These are phyloP conservation scores for Berkeleyomyces rouxiae DNA, from an alignment of 2,329 filamentous ascomycete species.

Conservation along the genomic window DNA sequence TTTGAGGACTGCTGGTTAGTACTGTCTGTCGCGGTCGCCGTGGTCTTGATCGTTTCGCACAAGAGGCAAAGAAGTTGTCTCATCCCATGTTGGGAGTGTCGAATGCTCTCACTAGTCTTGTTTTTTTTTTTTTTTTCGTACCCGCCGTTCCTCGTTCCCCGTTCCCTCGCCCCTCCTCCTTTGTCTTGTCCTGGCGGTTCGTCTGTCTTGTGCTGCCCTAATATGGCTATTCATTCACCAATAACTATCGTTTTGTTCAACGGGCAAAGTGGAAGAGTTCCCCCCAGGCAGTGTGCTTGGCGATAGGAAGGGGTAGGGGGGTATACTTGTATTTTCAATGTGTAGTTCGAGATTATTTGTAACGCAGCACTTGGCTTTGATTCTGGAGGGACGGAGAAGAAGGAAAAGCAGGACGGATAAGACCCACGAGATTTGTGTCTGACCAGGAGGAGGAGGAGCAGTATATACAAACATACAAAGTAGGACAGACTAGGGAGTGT, in stretches of 20 bases:
- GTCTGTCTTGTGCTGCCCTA: not conserved
- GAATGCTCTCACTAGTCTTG: not conserved
- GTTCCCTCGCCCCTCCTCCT: not conserved
- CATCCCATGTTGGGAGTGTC: too few relatives aligned
- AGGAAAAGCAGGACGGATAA: not conserved
- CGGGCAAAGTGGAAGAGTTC: too few relatives aligned
- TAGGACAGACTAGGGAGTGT: not conserved
- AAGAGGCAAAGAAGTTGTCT: too few relatives aligned
- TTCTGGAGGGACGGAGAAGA: not conserved
- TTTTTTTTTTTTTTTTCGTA: not conserved
- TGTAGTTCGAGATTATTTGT: too few relatives aligned
- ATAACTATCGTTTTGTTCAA: too few relatives aligned
- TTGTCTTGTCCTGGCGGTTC: not conserved
- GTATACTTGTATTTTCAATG: too few relatives aligned
- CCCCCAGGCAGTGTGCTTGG: too few relatives aligned
- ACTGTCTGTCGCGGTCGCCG: too few relatives aligned
- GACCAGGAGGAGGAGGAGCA: conserved; percentile 1
- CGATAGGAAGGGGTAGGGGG: too few relatives aligned
- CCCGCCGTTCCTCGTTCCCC: not conserved
- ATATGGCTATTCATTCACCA: not conserved
- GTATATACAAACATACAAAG: not conserved
- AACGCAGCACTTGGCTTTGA: too few relatives aligned
- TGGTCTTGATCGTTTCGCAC: too few relatives aligned
- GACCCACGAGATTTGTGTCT: not conserved
- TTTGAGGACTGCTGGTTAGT: too few relatives aligned